Percentiles rank a stretch among this genome's conserved stretches.
Conservation (phyloP, 257 asterid genomes). For the Solanum commersonii region DNA sequence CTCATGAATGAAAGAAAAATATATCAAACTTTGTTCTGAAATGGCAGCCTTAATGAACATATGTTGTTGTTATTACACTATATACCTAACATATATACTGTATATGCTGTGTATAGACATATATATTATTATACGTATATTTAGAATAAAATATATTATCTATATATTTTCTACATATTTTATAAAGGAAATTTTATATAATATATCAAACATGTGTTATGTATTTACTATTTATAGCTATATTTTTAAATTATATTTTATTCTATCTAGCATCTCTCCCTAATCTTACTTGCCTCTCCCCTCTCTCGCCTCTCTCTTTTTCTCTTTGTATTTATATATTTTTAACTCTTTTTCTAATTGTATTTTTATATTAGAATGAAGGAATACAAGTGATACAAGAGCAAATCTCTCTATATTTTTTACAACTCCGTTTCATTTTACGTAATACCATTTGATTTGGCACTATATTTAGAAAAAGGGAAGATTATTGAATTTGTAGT, state of each 20-base stretch:
- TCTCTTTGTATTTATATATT: no score
- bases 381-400: not conserved
- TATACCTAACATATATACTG: not conserved
- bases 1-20: not conserved
- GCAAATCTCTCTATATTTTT: not conserved
- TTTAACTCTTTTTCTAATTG: no score
- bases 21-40: not conserved
- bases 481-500: not conserved
- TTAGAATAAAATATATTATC: not conserved
- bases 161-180: not conserved
- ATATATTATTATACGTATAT: no score
- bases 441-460: not conserved
- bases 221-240: no score
- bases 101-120: not conserved
- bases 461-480: not conserved
- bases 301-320: no score
- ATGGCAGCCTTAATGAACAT: not conserved
- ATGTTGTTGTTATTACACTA: not conserved
- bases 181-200: no score
- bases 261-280: no score
- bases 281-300: no score
- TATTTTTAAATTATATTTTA: no score
- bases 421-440: no score
- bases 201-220: no score
- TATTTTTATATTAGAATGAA: no score